Conservation (phyloP, 208 protist genomes). For the Novymonas esmeraldas region DNA sequence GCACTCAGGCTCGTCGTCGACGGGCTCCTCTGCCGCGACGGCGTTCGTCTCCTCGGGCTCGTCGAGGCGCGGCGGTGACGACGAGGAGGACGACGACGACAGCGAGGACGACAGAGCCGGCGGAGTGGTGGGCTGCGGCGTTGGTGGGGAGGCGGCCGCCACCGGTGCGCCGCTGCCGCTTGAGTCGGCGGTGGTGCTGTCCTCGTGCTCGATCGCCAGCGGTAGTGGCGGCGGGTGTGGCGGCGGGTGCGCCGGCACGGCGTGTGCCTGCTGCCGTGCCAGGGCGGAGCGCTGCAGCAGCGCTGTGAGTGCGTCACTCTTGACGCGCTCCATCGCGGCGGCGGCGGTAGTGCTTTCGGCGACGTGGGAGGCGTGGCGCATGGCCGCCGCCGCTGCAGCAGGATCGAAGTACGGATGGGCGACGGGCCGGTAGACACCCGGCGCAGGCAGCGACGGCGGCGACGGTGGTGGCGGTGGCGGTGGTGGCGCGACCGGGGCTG, state of each 20-base stretch:
- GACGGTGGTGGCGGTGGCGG: neutral
- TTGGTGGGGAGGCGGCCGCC: too few relatives aligned
- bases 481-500: neutral
- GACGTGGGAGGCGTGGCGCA: neutral
- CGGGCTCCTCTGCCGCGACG: too few relatives aligned
- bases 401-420: conserved; percentile 13
- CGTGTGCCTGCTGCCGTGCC: neutral
- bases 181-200: neutral
- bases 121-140: too few relatives aligned
- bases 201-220: neutral
- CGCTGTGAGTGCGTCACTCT: neutral
- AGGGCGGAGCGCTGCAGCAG: conserved; percentile 10
- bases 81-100: too few relatives aligned
- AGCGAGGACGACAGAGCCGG: too few relatives aligned
- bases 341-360: neutral
- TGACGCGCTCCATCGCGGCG: neutral
- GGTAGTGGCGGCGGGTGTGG: neutral
- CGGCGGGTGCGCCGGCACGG: neutral
- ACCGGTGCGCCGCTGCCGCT: too few relatives aligned
- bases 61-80: too few relatives aligned
- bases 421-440: neutral
- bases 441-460: neutral
- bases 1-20: too few relatives aligned
- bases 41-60: too few relatives aligned
- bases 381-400: neutral